phyloP scores from a whole-genome alignment of 768 basidiomycete species.

The Fomitopsis pulvina region DNA sequence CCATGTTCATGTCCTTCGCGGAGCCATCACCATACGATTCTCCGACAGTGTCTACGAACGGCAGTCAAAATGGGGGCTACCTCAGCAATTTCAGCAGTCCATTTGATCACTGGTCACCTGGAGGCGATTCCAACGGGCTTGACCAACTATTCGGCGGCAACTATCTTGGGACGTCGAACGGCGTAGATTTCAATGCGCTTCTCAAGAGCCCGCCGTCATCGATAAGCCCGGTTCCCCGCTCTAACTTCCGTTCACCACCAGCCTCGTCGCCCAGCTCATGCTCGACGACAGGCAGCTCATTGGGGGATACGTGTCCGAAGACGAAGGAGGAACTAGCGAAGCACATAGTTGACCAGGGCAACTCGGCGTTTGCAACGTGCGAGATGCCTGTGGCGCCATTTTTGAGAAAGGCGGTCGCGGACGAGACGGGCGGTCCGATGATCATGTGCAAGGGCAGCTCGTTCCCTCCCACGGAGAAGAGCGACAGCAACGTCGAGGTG shows the following conservation, averaged over 20 bases:
- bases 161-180: slow-evolving; percentile 23
- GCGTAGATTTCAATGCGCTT: slow-evolving; percentile 28
- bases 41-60: slow-evolving; percentile 12
- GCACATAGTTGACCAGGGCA: slow-evolving; percentile 46
- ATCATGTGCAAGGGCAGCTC: slow-evolving; percentile 62
- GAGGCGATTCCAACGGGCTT: slow-evolving; percentile 28
- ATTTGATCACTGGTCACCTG: slow-evolving; percentile 11
- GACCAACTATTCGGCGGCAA: slow-evolving; percentile 42
- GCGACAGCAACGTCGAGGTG: slow-evolving; percentile 70
- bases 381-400: slow-evolving; percentile 19
- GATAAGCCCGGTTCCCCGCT: slow-evolving; percentile 53
- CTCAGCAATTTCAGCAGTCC: slow-evolving; percentile 7
- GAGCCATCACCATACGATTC: slow-evolving; percentile 26
- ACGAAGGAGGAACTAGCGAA: slow-evolving; percentile 47
- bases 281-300: slow-evolving; percentile 22
- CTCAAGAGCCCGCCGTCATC: slow-evolving; percentile 28
- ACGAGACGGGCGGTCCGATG: slow-evolving; percentile 36
- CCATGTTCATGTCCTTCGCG: slow-evolving; percentile 79
- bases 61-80: slow-evolving; percentile 6
- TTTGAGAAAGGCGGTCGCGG: slow-evolving; percentile 32
- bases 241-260: slow-evolving; percentile 19
- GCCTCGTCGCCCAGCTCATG: slow-evolving; percentile 8
- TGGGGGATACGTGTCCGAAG: slow-evolving; percentile 38
- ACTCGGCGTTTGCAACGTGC: slow-evolving; percentile 46
- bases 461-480: slow-evolving; percentile 63